Percentiles rank a stretch among this genome's conserved stretches.
Conservation (phyloP, 202 grass and related monocot genomes). For the Panicum hallii region DNA sequence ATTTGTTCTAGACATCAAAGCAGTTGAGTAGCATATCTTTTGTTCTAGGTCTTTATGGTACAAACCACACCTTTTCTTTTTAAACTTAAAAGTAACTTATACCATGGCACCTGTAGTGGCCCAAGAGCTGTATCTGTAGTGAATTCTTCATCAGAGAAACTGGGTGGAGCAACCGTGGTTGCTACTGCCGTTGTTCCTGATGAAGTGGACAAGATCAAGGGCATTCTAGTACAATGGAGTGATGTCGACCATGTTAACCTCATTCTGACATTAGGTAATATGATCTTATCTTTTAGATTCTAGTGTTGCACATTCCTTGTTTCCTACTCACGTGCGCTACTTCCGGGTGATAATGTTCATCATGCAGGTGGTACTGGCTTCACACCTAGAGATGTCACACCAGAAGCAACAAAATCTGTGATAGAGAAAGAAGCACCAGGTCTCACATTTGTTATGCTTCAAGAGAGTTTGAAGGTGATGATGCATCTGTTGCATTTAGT, state of each 20-base stretch:
- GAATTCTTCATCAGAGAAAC: conserved; percentile 85
- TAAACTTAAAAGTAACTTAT: conserved; percentile 9
- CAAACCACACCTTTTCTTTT: conserved; percentile 10
- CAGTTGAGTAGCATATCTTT: background rate
- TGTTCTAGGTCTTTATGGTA: background rate
- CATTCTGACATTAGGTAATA: conserved; percentile 87
- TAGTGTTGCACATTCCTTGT: background rate
- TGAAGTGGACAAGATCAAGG: conserved; percentile 87
- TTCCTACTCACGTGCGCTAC: conserved; percentile 10
- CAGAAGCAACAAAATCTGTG: conserved; percentile 86
- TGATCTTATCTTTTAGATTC: conserved; percentile 41
- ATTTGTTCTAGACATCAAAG: background rate
- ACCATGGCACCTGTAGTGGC: conserved; percentile 56
- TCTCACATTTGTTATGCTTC: conserved; percentile 88
- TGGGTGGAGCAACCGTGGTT: conserved; percentile 79
- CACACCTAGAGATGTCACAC: conserved; percentile 88
- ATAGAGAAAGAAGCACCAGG: conserved; percentile 95
- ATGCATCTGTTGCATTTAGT: background rate
- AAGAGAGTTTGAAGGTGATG: conserved; percentile 88
- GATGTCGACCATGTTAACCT: conserved; percentile 73
- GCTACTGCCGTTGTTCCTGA: conserved; percentile 88
- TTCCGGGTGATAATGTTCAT: conserved; percentile 24
- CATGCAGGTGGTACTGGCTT: conserved; percentile 90
- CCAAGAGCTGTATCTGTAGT: conserved; percentile 90
- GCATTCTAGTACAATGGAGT: conserved; percentile 67